These are phyloP conservation scores for Collybia sordida DNA, from an alignment of 768 basidiomycete species.

Conservation along the genomic window DNA sequence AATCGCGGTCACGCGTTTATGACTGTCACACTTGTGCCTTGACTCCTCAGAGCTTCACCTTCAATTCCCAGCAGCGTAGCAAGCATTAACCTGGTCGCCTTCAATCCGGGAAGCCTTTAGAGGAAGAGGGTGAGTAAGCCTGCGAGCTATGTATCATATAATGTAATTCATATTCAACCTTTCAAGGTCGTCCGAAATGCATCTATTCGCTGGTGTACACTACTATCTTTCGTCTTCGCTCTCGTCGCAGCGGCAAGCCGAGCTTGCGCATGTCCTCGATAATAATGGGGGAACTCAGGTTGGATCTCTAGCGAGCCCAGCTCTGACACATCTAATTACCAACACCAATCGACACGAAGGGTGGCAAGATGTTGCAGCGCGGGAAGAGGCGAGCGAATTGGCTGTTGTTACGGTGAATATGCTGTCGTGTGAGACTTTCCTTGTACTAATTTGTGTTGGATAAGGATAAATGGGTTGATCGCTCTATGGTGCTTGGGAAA, in stretches of 20 bases:
- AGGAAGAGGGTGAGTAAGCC: no score
- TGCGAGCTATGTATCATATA: no score
- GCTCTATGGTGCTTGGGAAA: conserved; percentile 57
- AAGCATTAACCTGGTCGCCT: no score
- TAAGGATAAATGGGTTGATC: conserved; percentile 70
- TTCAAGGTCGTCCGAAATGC: conserved; percentile 5
- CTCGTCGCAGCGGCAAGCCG: conserved; percentile 32
- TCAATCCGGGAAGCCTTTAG: neutral
- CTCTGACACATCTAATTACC: conserved; percentile 55
- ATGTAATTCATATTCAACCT: no score
- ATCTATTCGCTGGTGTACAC: conserved; percentile 37
- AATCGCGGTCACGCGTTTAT: conserved; percentile 12
- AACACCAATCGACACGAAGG: conserved; percentile 57
- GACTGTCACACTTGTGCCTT: conserved; percentile 3
- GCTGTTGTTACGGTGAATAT: conserved; percentile 36
- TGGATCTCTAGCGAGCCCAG: conserved; percentile 29
- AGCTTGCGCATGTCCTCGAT: conserved; percentile 49
- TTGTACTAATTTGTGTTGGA: conserved; percentile 7
- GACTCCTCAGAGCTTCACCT: conserved; percentile 5
- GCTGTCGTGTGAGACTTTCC: neutral
- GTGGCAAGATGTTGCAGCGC: conserved; percentile 37
- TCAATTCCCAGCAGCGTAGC: neutral
- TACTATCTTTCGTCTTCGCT: conserved; percentile 55
- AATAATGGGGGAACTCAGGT: conserved; percentile 47
- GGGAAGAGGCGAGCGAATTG: conserved; percentile 21